These are phyloP conservation scores for Phytopythium vexans DNA, from an alignment of 352 stramenopile genomes.

Conservation along the genomic window DNA sequence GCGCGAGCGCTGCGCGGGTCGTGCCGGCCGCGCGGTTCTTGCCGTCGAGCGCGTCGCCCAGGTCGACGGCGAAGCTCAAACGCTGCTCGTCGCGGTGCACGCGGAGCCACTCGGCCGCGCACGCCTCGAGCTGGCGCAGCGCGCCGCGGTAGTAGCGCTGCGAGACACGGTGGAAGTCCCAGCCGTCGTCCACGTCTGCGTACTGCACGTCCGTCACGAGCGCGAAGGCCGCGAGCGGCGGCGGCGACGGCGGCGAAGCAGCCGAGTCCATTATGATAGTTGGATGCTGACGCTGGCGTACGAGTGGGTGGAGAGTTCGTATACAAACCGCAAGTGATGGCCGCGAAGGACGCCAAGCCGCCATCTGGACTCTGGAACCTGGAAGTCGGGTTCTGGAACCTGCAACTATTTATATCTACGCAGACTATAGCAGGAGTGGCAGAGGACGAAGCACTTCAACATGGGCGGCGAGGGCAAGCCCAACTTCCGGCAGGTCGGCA, in stretches of 20 bases:
- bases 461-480: slow-evolving; percentile 12
- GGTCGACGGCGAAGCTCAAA: slow-evolving; percentile 66
- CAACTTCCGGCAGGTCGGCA: slow-evolving; percentile 70
- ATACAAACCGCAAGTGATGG: too few relatives aligned
- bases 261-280: too few relatives aligned
- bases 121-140: slow-evolving; percentile 39
- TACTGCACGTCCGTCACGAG: slow-evolving; percentile 82
- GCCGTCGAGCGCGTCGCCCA: slow-evolving; percentile 80
- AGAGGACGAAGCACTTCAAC: too few relatives aligned
- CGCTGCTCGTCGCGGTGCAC: slow-evolving; percentile 12
- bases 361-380: too few relatives aligned
- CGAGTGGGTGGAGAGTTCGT: too few relatives aligned
- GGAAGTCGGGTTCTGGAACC: too few relatives aligned
- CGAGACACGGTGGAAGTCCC: slow-evolving; percentile 69
- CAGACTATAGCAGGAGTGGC: not conserved
- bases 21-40: slow-evolving; percentile 57
- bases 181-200: slow-evolving; percentile 74
- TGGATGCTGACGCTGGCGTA: slow-evolving; percentile 3
- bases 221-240: slow-evolving; percentile 56
- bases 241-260: not conserved
- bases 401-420: too few relatives aligned
- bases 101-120: slow-evolving; percentile 51
- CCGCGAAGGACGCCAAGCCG: too few relatives aligned
- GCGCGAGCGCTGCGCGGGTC: slow-evolving; percentile 43
- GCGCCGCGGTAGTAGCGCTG: slow-evolving; percentile 72